These are phyloP conservation scores for Kluyveromyces nonfermentans DNA, from an alignment of 805 yeast species.

Conservation along the genomic window DNA sequence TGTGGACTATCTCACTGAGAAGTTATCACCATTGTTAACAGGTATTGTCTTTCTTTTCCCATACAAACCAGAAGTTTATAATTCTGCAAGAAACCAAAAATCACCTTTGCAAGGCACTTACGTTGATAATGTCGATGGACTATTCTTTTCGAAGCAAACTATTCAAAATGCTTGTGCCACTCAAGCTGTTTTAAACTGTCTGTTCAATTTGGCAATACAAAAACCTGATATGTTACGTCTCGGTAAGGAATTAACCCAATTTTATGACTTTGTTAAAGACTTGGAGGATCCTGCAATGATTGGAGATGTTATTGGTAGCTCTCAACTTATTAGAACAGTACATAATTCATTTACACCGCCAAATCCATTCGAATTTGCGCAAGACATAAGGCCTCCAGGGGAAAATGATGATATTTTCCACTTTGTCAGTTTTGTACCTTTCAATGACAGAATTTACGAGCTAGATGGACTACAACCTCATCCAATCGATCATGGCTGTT, in stretches of 20 bases:
- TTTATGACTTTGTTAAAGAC: conserved; percentile 40
- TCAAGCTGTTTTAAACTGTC: conserved; percentile 52
- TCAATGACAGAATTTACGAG: conserved; percentile 42
- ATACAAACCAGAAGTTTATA: conserved; percentile 30
- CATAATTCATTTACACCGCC: conserved; percentile 60
- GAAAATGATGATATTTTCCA: conserved; percentile 47
- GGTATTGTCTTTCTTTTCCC: conserved; percentile 59
- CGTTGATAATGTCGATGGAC: conserved; percentile 27
- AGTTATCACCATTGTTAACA: conserved; percentile 34
- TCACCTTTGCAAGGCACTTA: conserved; percentile 38
- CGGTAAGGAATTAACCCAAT: conserved; percentile 40
- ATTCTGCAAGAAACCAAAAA: conserved; percentile 25
- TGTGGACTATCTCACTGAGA: conserved; percentile 43
- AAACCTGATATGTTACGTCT: conserved; percentile 32
- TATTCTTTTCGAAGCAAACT: conserved; percentile 55
- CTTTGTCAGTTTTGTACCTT: conserved; percentile 44
- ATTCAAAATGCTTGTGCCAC: conserved; percentile 70
- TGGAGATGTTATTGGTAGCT: conserved; percentile 54
- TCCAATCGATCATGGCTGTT: conserved; percentile 34
- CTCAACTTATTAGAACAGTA: conserved; percentile 43
- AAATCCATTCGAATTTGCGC: conserved; percentile 40
- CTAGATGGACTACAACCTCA: conserved; percentile 50
- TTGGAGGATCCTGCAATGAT: conserved; percentile 44
- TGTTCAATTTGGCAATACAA: conserved; percentile 31
- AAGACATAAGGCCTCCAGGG: conserved; percentile 16